Evolutionary conservation across 2,329 filamentous ascomycete genomes (phyloP).

Genomic region (Fusarium sp.): DNA sequence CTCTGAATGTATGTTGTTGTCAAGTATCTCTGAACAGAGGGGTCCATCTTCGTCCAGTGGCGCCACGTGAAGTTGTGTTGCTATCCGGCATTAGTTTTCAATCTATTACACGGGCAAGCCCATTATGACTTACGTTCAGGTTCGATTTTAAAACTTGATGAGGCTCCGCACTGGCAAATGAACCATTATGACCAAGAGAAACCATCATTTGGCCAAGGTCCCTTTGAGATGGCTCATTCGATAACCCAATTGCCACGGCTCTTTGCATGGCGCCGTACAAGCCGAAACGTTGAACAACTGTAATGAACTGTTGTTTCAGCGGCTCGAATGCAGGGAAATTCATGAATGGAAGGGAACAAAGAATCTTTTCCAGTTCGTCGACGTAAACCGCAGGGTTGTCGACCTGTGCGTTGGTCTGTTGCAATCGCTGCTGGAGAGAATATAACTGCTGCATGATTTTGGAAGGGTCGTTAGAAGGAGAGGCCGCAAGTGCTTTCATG

Average conservation of each 20-base stretch:
- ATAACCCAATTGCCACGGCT: background rate
- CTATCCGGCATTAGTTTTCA: background rate
- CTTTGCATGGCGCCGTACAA: background rate
- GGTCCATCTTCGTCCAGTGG: background rate
- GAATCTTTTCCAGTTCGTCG: background rate
- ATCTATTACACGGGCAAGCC: background rate
- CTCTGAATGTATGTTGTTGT: background rate
- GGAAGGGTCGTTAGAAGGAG: background rate
- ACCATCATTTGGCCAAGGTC: background rate
- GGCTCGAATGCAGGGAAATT: background rate
- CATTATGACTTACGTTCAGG: background rate
- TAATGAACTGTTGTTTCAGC: background rate
- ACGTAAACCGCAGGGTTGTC: background rate
- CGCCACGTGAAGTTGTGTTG: background rate
- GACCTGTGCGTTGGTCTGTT: background rate
- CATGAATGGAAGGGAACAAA: background rate
- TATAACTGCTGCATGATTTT: background rate
- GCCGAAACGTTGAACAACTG: background rate
- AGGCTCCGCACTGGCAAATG: background rate
- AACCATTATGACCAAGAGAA: background rate
- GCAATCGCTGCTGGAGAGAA: background rate
- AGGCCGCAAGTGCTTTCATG: background rate
- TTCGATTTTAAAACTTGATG: background rate
- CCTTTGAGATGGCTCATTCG: background rate
- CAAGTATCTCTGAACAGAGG: background rate